Percentiles rank a stretch among this genome's conserved stretches.
Conservation (phyloP, 1,284 basidiomycete genomes). For the Tilletia setariae region DNA sequence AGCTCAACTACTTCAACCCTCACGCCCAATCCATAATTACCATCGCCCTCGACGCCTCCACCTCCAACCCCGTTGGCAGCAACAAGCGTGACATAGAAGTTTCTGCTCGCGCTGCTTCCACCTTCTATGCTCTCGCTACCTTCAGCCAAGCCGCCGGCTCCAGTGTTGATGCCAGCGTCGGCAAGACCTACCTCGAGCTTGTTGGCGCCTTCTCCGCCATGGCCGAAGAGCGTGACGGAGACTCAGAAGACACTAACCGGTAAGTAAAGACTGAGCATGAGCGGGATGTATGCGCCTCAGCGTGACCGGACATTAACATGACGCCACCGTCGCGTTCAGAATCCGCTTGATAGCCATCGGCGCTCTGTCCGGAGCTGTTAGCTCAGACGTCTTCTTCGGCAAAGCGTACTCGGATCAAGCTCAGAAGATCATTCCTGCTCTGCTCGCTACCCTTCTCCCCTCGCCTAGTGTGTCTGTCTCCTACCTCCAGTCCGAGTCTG, state of each 20-base stretch:
- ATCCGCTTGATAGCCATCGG: slow-evolving; percentile 80
- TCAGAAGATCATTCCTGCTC: slow-evolving; percentile 68
- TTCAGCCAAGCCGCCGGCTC: slow-evolving; percentile 69
- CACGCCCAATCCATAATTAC: slow-evolving; percentile 74
- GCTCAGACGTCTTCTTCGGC: slow-evolving; percentile 79
- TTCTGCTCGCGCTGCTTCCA: slow-evolving; percentile 73
- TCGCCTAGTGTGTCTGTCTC: slow-evolving; percentile 61
- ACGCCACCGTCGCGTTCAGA: slow-evolving; percentile 56
- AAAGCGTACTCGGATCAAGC: slow-evolving; percentile 75
- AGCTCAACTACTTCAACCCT: slow-evolving; percentile 76
- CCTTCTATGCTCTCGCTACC: slow-evolving; percentile 88
- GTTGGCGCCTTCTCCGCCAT: slow-evolving; percentile 69
- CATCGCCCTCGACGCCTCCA: slow-evolving; percentile 64
- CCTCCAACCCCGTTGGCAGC: slow-evolving; percentile 39
- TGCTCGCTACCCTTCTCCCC: slow-evolving; percentile 68
- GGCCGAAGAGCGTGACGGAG: slow-evolving; percentile 36
- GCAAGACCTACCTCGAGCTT: slow-evolving; percentile 69
- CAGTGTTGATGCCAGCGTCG: slow-evolving; percentile 65
- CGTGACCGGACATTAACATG: slow-evolving; percentile 58
- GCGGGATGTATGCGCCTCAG: too few relatives aligned
- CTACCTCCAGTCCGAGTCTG: slow-evolving; percentile 67
- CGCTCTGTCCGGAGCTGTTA: slow-evolving; percentile 74
- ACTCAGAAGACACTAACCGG: slow-evolving; percentile 22
- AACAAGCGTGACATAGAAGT: slow-evolving; percentile 71
- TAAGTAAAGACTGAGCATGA: background rate